These are phyloP conservation scores for Aspergillus proliferans DNA, from an alignment of 2,329 filamentous ascomycete species.

Conservation along the genomic window DNA sequence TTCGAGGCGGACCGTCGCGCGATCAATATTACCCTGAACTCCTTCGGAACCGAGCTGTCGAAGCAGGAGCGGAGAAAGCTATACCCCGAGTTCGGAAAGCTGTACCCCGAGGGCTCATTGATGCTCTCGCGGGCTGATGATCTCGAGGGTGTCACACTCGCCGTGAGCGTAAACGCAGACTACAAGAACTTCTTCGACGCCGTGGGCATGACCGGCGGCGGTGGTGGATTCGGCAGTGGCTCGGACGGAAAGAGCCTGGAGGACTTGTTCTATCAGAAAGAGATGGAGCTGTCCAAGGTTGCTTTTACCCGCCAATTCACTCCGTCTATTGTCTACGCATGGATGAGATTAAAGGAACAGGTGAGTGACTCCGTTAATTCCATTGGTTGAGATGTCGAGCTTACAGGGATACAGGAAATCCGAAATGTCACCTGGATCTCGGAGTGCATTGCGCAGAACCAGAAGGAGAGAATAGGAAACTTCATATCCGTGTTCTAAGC, in stretches of 20 bases:
- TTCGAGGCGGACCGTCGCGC: conserved; percentile 95
- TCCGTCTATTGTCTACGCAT: conserved; percentile 89
- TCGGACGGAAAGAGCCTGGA: conserved; percentile 84
- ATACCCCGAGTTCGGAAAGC: conserved; percentile 82
- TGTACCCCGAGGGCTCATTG: conserved; percentile 89
- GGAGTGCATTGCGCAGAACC: conserved; percentile 98
- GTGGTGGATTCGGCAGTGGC: conserved; percentile 71
- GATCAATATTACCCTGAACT: conserved; percentile 99
- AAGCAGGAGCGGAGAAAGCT: conserved; percentile 94
- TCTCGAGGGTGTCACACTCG: conserved; percentile 84
- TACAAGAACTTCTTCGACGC: conserved; percentile 97
- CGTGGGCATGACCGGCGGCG: conserved; percentile 67
- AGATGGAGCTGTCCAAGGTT: conserved; percentile 96
- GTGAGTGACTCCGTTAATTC: conserved; percentile 46
- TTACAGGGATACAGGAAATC: conserved; percentile 66
- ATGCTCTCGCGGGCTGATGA: conserved; percentile 96
- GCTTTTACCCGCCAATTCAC: conserved; percentile 96
- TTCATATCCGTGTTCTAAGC: conserved; percentile 93
- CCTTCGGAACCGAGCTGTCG: conserved; percentile 89
- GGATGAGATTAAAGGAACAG: conserved; percentile 96
- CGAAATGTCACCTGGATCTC: conserved; percentile 99
- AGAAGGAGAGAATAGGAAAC: conserved; percentile 97
- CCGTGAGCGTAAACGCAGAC: conserved; percentile 85
- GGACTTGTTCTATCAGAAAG: conserved; percentile 98
- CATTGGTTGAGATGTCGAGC: conserved; percentile 3